Base-by-base conservation (phyloP, 2,329 filamentous ascomycete species). In the Venturia effusa region DNA sequence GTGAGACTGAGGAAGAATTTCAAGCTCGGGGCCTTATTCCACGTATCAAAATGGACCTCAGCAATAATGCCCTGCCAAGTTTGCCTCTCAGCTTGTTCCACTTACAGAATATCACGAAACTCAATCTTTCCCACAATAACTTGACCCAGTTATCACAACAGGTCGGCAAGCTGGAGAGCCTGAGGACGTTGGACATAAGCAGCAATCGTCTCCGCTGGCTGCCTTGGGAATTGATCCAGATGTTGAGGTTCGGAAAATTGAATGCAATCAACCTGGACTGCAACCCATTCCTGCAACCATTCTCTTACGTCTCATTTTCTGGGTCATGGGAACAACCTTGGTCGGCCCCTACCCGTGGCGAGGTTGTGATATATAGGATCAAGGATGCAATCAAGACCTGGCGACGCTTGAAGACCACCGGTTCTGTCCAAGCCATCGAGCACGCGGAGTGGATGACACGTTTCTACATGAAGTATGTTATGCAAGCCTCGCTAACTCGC, bases 121-220 rank as follows among this genome's bases (percentile, higher is more conserved):
- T 91, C 15, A 89, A 83, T 68, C 77, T 91, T 19, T 83, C 88
- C 41, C 82, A 80, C 66, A 90, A 90, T 68, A 72, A 79, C 30
- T 78, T 91, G 17, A 75, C 74, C 0, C 82, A 87, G 69, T 74
- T 91, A 2, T 84, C 88, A 0, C 76, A 84, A 0, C 77, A 79
- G 3, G 84, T 90, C 60, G 77, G 76, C 27, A 81, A 81, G 39
- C 77, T 90, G 7, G 71, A 71, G 4, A 85, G 84, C 65, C 78
- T 91, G 4, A 75, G 77, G 61, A 80, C 84, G 61, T 80, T 91
- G 45, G 90, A 89, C 68, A 68, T 91, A 10, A 83, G 85, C 0
- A 82, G 87, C 62, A 90, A 90, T 66, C 73, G 75, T 5, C 75
- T 91, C 13, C 78, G 77, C 7, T 81, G 77, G 66, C 77, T 91